Base-by-base conservation (phyloP, 2,329 filamentous ascomycete genomes). In the Xylaria sp. region DNA sequence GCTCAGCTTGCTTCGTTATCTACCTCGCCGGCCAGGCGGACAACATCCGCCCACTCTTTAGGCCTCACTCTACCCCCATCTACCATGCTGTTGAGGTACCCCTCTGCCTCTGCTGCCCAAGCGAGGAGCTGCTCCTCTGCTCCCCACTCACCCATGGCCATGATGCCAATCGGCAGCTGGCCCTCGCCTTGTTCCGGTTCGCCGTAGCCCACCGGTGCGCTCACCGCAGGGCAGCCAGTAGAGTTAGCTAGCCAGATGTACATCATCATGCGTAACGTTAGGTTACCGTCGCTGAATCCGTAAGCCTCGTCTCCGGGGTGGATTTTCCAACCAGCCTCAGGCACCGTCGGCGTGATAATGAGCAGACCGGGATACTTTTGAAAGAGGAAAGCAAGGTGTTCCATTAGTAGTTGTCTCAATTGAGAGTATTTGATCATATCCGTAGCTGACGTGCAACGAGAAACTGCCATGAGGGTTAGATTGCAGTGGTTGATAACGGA, bases 171-270 rank as follows among this genome's bases (percentile, higher is more conserved):
- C 0, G 89, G 88, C 62, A 92, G 72, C 74, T 83, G 86, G 0
- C 91, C 91, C 66, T 85, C 81, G 1, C 87, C 89, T 73, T 86
- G 82, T 6, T 82, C 80, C 0, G 86, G 84, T 31, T 88, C 82
- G 3, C 84, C 86, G 80, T 94, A 97, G 0, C 93, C 94, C 12
- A 92, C 89, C 0, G 94, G 94, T 43, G 89, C 89, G 55, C 85
- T 89, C 13, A 97, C 87, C 0, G 92, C 89, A 0, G 94, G 94
- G 58, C 90, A 90, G 0, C 94, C 94, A 0, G 86, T 89, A 74
- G 94, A 90, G 80, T 98, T 98, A 7, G 94, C 92, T 43, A 97
- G 81, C 87, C 92, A 97, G 18, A 92, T 90, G 80, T 93, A 97
- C 79, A 91, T 89, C 93, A 97, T 97, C 77, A 88, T 92, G 31